Conservation (phyloP, 2,329 filamentous ascomycete species). For the Verticillium dahliae region DNA sequence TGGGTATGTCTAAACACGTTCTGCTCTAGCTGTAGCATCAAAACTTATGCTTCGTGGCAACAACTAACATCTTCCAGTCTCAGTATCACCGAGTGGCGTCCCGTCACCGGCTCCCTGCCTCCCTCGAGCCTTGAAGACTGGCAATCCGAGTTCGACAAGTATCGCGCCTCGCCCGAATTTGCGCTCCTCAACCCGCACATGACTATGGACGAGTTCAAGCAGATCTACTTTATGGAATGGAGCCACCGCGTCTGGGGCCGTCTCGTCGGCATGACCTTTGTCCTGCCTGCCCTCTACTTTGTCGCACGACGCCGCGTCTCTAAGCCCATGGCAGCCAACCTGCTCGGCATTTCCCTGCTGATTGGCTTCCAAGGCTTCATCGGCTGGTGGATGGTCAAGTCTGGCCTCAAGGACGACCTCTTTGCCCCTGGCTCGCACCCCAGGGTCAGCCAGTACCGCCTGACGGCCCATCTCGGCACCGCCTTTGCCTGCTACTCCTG, state of each 20-base stretch:
- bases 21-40: neutral
- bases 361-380: conserved; percentile 95
- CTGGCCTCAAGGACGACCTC: conserved; percentile 88
- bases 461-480: conserved; percentile 81
- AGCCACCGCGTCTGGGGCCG: conserved; percentile 90
- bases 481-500: conserved; percentile 90
- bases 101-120: conserved; percentile 86
- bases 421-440: conserved; percentile 88
- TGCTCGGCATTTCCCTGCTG: conserved; percentile 77
- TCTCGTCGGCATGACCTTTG: conserved; percentile 82
- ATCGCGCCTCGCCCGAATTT: conserved; percentile 89
- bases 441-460: conserved; percentile 87
- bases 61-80: conserved; percentile 46
- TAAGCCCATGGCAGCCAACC: conserved; percentile 65
- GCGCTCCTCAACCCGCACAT: conserved; percentile 87
- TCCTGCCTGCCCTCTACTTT: conserved; percentile 84
- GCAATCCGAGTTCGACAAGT: conserved; percentile 90
- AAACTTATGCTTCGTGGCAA: neutral
- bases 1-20: conserved; percentile 53
- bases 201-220: conserved; percentile 89
- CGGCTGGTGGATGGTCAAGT: conserved; percentile 99
- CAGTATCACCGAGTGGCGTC: conserved; percentile 98
- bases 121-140: conserved; percentile 75
- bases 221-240: conserved; percentile 99
- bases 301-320: conserved; percentile 74